These are phyloP conservation scores for Penicillium sp. DNA, from an alignment of 2,329 filamentous ascomycete genomes.

Conservation along the genomic window DNA sequence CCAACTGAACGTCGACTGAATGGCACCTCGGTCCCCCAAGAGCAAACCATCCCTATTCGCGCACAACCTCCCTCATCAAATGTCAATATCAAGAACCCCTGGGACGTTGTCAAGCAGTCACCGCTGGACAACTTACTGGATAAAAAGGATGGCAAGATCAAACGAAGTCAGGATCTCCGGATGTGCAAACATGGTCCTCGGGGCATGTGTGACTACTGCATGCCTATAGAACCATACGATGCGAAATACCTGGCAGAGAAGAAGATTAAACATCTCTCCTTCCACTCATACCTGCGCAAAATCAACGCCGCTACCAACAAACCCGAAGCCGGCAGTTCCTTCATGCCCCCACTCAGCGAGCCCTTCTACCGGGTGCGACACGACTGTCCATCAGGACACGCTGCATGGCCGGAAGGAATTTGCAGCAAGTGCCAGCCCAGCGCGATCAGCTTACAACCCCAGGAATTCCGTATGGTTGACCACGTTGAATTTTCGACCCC, in stretches of 20 bases:
- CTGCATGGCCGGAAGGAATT: conserved; percentile 91
- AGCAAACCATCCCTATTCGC: conserved; percentile 65
- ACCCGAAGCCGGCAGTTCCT: conserved; percentile 87
- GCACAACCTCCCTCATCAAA: conserved; percentile 58
- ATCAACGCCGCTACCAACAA: conserved; percentile 97
- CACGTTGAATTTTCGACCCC: conserved; percentile 94
- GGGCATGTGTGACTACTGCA: conserved; percentile 99
- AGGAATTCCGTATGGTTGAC: conserved; percentile 94
- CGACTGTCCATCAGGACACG: conserved; percentile 90
- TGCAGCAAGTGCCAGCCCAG: conserved; percentile 98
- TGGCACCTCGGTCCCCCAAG: conserved; percentile 34
- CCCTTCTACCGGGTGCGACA: conserved; percentile 87
- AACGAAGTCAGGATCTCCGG: conserved; percentile 68
- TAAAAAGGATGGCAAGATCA: conserved; percentile 85
- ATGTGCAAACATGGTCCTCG: conserved; percentile 97
- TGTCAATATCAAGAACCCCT: conserved; percentile 76
- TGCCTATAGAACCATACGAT: conserved; percentile 93
- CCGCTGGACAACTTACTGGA: conserved; percentile 84
- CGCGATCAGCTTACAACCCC: conserved; percentile 90
- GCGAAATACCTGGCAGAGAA: conserved; percentile 85
- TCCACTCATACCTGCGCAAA: conserved; percentile 91
- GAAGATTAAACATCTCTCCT: conserved; percentile 98
- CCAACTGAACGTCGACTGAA: conserved; percentile 36
- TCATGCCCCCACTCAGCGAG: conserved; percentile 91
- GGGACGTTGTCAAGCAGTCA: conserved; percentile 90